These are phyloP conservation scores for Fraxinus pennsylvanica DNA, from an alignment of 257 asterid species.

Conservation along the genomic window DNA sequence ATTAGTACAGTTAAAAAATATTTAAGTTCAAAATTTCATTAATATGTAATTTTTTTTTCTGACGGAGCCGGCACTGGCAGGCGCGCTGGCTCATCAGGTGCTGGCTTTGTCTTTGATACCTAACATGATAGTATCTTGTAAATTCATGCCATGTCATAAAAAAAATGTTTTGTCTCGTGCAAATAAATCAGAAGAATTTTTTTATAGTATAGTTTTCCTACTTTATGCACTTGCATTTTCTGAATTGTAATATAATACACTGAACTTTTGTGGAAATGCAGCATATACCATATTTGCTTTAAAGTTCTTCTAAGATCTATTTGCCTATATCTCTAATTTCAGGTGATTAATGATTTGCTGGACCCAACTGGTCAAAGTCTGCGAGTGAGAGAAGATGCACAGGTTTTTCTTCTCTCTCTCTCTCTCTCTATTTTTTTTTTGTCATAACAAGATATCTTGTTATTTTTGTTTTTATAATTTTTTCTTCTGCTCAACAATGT, in stretches of 20 bases:
- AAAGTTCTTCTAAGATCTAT: background rate
- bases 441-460: slow-evolving; percentile 11
- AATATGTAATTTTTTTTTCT: no score
- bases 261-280: background rate
- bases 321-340: slow-evolving; percentile 16
- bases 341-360: slow-evolving; percentile 53
- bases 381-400: slow-evolving; percentile 87
- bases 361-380: slow-evolving; percentile 76
- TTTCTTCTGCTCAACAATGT: slow-evolving; percentile 16
- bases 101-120: no score
- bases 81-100: no score
- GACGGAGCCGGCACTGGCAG: no score
- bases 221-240: background rate
- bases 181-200: background rate
- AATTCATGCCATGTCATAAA: slow-evolving; percentile 7
- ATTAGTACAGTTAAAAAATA: no score
- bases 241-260: background rate
- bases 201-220: background rate
- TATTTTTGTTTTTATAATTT: slow-evolving; percentile 15
- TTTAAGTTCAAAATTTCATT: no score
- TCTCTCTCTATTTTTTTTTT: background rate
- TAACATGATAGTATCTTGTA: background rate
- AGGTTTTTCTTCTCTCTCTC: slow-evolving; percentile 37
- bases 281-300: background rate
- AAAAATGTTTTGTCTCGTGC: slow-evolving; percentile 6